Evolutionary conservation across 2,329 filamentous ascomycete genomes (phyloP), one percentile per base, ranked within the genome.

Genomic region (Dothideomycetes sp.): DNA sequence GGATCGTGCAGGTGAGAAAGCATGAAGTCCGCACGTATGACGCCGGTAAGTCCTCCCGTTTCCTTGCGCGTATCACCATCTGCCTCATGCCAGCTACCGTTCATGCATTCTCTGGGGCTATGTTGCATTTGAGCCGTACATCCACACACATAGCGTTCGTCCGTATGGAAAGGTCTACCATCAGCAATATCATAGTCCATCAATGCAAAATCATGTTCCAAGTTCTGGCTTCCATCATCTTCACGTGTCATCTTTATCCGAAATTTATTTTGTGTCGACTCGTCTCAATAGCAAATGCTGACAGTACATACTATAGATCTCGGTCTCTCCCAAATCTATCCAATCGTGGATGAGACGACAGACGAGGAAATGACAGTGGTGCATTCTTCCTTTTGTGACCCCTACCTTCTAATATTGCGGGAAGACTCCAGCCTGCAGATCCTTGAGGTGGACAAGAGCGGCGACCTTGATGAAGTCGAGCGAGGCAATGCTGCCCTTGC

Each of bases 11-110:
- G 55, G 81, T 94, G 2, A 69, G 94, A 38, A 83, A 81, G 47
- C 85, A 79, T 2, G 89, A 96, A 54, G 77, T 96, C 17, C 75
- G 89, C 43, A 89, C 82, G 45, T 98, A 95, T 52, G 88, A 96
- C 58, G 81, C 81, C 60, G 81, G 85, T 89, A 61, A 71, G 79
- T 69, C 33, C 16, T 22, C 12, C 15, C n/a, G 14, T 34, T 40
- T 40, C 48, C 14, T 34, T 24, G n/a, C n/a, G n/a, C n/a, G n/a
- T n/a, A n/a, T 27, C 22, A 27, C 22, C 22, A 12, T 27, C 22
- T 27, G 22, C 7, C 22, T 27, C 7, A 7, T 27, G n/a, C n/a
- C n/a, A n/a, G n/a, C n/a, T n/a, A n/a, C n/a, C n/a, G n/a, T n/a
- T n/a, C n/a, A n/a, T n/a, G n/a, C n/a, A n/a, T n/a, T n/a, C n/a